Evolutionary conservation across 1,284 basidiomycete genomes (phyloP), one percentile per base, ranked within the genome.

Genomic region (Ceratobasidium sp.): DNA sequence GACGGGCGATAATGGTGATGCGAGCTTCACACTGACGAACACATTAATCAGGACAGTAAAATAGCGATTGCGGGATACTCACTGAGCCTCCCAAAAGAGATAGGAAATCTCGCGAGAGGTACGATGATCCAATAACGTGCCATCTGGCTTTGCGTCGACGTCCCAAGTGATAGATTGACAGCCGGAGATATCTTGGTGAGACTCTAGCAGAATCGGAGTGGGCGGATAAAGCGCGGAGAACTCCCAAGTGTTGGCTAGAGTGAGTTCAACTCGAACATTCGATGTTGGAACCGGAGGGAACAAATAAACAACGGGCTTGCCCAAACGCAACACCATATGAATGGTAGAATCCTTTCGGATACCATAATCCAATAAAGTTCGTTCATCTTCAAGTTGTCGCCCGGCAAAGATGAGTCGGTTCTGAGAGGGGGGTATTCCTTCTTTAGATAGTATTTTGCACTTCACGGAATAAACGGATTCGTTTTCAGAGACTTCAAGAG

Each of bases 341-440:
- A 60, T 10, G 9, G 42, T 69, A 51, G 77, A 78, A 55, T 79
- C 79, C 63, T 80, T 81, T 66, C 77, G 79, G 28, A 81, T 81
- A 33, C 80, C 77, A 56, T 81, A 80, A 58, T 81, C 60, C 64
- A 64, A 49, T 77, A 51, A 83, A 61, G 86, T 86, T 33, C 86
- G 83, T 58, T 85, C 72, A 53, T 80, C 78, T 56, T 79, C 79
- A 15, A 87, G 83, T 84, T 89, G 88, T 86, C 88, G 89, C 80
- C 88, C 88, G 83, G 86, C 88, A 82, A 89, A 89, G 84, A 89
- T 89, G 81, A 89, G 85, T 83, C 88, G 87, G 33, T 33, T 33
- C 33, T 33, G 33, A 33, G 33, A 33, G 33, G 33, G 33, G 1
- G 33, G 33, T 33, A 33, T 33, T 33, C 33, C 33, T 33, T 33